Conservation (phyloP, 208 protist species). For the Acanthamoeba lugdunensis region DNA sequence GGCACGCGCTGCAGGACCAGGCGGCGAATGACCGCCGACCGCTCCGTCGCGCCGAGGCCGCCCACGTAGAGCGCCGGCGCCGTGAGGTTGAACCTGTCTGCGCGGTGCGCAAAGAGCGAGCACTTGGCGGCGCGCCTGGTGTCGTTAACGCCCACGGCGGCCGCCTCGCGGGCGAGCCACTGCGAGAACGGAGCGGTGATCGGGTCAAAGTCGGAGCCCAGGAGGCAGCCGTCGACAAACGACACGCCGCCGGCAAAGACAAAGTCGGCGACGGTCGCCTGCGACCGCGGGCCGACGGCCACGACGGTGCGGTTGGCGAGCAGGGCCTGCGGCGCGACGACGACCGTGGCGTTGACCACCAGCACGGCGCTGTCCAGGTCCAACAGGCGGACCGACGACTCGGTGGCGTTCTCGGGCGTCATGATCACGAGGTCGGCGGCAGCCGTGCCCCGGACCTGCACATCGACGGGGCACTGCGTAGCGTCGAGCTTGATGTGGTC, state of each 20-base stretch:
- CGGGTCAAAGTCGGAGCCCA: not conserved
- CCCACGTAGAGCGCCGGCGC: not conserved
- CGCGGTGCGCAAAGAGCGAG: not conserved
- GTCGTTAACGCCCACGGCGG: not conserved
- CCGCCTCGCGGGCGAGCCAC: conserved; percentile 7
- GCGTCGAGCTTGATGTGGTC: conserved; percentile 23
- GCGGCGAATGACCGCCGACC: not conserved
- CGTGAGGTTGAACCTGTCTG: not conserved
- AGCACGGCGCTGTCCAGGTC: conserved; percentile 15
- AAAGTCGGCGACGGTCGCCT: not conserved
- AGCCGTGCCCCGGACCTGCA: not conserved
- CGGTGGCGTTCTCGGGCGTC: not conserved
- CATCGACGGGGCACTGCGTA: not conserved
- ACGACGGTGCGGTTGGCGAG: conserved; percentile 40
- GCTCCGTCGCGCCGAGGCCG: not conserved
- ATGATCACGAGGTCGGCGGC: not conserved
- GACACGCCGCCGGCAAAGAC: not conserved
- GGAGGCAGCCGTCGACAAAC: conserved; percentile 51
- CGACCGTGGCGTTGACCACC: conserved; percentile 34
- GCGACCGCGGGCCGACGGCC: not conserved
- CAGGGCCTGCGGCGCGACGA: not conserved
- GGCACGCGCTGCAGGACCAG: not conserved
- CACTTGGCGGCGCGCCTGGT: not conserved
- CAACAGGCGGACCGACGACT: not conserved
- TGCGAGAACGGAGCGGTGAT: not conserved